Evolutionary conservation across 192 early-diverging fungal species (phyloP).

Genomic region (Spizellomyces sp.): DNA sequence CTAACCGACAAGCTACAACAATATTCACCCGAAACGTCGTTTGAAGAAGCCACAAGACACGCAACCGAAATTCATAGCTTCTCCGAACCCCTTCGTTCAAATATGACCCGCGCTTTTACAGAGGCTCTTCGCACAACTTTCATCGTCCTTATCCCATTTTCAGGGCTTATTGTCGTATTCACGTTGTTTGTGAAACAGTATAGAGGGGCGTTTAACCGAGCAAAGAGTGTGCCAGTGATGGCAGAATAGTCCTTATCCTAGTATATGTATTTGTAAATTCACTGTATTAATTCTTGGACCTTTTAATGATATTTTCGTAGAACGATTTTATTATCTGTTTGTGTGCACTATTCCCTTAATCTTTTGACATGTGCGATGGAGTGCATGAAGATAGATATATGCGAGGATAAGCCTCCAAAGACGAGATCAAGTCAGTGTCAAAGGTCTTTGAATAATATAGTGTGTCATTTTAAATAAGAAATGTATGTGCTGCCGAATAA

Average conservation of each 20-base stretch:
- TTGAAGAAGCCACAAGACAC: constrained; percentile 14
- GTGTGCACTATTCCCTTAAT: too few relatives aligned
- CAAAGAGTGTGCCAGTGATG: not conserved
- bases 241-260: constrained; percentile 2
- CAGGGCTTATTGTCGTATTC: constrained; percentile 40
- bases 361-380: too few relatives aligned
- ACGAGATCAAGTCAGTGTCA: too few relatives aligned
- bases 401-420: too few relatives aligned
- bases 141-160: constrained; percentile 31
- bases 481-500: too few relatives aligned
- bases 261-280: too few relatives aligned
- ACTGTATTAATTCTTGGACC: too few relatives aligned
- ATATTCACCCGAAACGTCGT: constrained; percentile 8
- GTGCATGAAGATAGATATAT: too few relatives aligned
- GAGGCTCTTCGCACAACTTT: constrained; percentile 28
- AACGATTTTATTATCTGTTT: too few relatives aligned
- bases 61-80: constrained; percentile 11
- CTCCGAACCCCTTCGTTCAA: constrained; percentile 4
- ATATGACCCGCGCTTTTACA: constrained; percentile 33
- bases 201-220: not conserved
- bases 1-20: constrained; percentile 45
- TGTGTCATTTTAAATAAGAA: too few relatives aligned
- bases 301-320: too few relatives aligned
- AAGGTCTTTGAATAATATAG: too few relatives aligned
- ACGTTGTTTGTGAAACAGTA: constrained; percentile 47